These are phyloP conservation scores for Trametes hirsuta DNA, from an alignment of 1,284 basidiomycete genomes.

Conservation along the genomic window DNA sequence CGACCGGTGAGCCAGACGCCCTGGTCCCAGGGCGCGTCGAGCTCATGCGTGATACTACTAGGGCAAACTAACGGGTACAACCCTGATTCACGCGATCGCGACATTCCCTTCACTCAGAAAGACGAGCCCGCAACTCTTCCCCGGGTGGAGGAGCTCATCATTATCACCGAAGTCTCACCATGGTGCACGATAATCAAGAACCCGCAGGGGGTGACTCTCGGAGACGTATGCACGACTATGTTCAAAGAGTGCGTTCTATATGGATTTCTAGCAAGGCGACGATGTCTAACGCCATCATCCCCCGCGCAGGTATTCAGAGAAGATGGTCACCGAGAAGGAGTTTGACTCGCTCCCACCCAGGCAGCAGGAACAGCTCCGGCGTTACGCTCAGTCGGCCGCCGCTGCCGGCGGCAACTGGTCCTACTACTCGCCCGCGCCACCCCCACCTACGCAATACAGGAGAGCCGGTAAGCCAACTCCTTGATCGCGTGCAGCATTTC, in stretches of 20 bases:
- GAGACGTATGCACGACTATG: slow-evolving; percentile 66
- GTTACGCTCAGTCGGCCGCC: slow-evolving; percentile 52
- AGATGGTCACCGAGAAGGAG: slow-evolving; percentile 67
- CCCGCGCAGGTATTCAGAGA: slow-evolving; percentile 61
- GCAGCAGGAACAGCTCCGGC: slow-evolving; percentile 70
- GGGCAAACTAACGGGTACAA: slow-evolving; percentile 66
- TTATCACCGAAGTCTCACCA: slow-evolving; percentile 73
- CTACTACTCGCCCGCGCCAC: slow-evolving; percentile 49
- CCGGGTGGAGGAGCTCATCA: slow-evolving; percentile 70
- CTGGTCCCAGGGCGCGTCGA: not conserved
- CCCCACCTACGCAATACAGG: slow-evolving; percentile 49
- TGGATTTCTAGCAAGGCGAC: not conserved
- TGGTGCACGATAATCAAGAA: slow-evolving; percentile 82
- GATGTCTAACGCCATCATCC: not conserved
- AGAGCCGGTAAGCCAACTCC: slow-evolving; percentile 56
- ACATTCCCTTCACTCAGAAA: slow-evolving; percentile 64
- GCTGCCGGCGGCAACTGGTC: slow-evolving; percentile 36
- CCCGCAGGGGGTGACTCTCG: slow-evolving; percentile 70
- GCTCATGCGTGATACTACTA: slow-evolving; percentile 28
- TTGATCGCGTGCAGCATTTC: not conserved
- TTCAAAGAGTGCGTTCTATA: slow-evolving; percentile 65
- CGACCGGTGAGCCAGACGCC: slow-evolving; percentile 49
- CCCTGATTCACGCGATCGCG: slow-evolving; percentile 56
- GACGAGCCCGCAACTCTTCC: slow-evolving; percentile 82
- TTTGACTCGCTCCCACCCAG: slow-evolving; percentile 60